A percentile compares a stretch with the other conserved stretches of the same genome.
Evolutionary conservation across 805 yeast genomes (phyloP).

Genomic region (Kuraishia capsulata): DNA sequence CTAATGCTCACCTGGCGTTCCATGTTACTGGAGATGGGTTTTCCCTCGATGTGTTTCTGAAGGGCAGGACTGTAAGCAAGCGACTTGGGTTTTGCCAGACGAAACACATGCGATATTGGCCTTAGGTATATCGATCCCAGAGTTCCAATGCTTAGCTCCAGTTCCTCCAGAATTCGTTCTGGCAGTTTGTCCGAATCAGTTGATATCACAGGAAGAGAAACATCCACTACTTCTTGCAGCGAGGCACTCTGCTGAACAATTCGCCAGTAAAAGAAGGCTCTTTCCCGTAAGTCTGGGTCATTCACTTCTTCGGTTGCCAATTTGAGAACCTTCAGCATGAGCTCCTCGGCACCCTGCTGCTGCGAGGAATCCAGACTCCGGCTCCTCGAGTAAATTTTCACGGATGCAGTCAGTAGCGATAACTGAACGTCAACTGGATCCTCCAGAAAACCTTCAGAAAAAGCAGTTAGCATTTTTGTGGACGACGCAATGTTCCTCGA

Average conservation of each 20-base stretch:
- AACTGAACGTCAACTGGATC: conserved; percentile 72
- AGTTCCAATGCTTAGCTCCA: conserved; percentile 74
- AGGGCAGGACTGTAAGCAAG: conserved; percentile 44
- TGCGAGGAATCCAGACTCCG: conserved; percentile 14
- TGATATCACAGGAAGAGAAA: conserved; percentile 53
- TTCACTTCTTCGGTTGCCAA: conserved; percentile 65
- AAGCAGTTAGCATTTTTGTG: conserved; percentile 28
- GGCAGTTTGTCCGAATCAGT: conserved; percentile 64
- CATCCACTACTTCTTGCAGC: conserved; percentile 47
- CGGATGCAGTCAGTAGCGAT: conserved; percentile 62
- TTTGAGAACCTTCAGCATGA: conserved; percentile 52
- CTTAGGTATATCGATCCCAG: conserved; percentile 78
- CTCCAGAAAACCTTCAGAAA: conserved; percentile 39
- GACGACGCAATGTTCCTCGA: conserved; percentile 37
- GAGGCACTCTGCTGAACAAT: conserved; percentile 37
- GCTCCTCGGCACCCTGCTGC: conserved; percentile 31
- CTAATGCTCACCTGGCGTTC: neutral
- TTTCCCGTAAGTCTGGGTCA: conserved; percentile 80
- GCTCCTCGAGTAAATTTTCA: conserved; percentile 41
- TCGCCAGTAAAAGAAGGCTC: conserved; percentile 85
- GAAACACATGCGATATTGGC: conserved; percentile 74
- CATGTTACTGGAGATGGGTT: no score
- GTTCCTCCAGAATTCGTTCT: conserved; percentile 62
- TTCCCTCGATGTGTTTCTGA: no score
- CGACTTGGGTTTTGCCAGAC: conserved; percentile 44